These are phyloP conservation scores for Mucor irregularis DNA, from an alignment of 371 early-diverging fungal genomes.

Conservation along the genomic window DNA sequence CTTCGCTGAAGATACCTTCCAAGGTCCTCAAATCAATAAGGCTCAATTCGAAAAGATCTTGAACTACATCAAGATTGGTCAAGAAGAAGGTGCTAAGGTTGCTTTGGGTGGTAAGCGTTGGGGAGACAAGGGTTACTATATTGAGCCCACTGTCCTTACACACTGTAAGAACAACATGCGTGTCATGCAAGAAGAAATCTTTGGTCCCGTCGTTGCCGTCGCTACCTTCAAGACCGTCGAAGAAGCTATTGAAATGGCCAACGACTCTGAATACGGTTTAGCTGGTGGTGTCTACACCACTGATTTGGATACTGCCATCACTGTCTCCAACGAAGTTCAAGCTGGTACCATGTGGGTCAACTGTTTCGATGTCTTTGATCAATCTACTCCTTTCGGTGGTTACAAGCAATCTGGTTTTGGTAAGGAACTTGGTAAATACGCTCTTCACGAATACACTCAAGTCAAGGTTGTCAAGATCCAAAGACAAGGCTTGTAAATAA, in stretches of 20 bases:
- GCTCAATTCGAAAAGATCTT: constrained; percentile 75
- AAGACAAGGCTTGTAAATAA: constrained; percentile 16
- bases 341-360: constrained; percentile 79
- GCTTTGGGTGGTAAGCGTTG: constrained; percentile 68
- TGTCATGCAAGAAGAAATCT: constrained; percentile 83
- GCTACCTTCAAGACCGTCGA: constrained; percentile 73
- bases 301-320: constrained; percentile 60
- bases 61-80: constrained; percentile 58
- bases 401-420: constrained; percentile 84
- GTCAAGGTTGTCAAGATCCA: constrained; percentile 65
- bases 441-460: constrained; percentile 66
- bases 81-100: constrained; percentile 58
- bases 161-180: constrained; percentile 64
- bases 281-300: constrained; percentile 83
- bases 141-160: constrained; percentile 77
- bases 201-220: constrained; percentile 88
- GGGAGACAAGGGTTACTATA: constrained; percentile 72
- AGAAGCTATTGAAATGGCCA: constrained; percentile 76
- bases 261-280: constrained; percentile 77
- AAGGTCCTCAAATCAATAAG: constrained; percentile 77
- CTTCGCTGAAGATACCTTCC: constrained; percentile 52
- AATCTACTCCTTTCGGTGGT: constrained; percentile 83
- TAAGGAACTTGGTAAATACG: constrained; percentile 73
- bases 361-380: constrained; percentile 39
- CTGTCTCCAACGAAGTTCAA: constrained; percentile 62